Conservation (phyloP, 2,329 filamentous ascomycete genomes). For the Macroventuria anomochaeta region DNA sequence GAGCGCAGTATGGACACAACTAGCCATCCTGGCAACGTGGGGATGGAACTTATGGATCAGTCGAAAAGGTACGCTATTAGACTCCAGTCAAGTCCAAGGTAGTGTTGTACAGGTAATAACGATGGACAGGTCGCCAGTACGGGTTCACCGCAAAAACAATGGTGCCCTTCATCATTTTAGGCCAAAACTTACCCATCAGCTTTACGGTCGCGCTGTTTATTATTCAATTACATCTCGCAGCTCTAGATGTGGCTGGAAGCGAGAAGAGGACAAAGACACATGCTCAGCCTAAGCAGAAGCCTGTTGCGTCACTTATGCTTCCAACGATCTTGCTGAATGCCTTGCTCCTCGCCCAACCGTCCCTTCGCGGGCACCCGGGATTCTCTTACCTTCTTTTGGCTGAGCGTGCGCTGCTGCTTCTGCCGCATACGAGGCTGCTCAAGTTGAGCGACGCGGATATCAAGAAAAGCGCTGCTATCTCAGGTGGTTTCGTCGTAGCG, state of each 20-base stretch:
- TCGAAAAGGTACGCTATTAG: conserved; percentile 28
- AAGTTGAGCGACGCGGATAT: conserved; percentile 25
- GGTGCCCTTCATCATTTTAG: conserved; percentile 35
- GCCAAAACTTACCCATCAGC: conserved; percentile 39
- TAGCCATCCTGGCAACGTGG: conserved; percentile 36
- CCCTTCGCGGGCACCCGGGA: conserved; percentile 19
- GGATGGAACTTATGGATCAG: conserved; percentile 42
- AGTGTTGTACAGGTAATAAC: too few species aligned
- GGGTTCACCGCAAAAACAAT: conserved; percentile 17
- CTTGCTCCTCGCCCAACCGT: conserved; percentile 28
- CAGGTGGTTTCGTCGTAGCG: conserved; percentile 35
- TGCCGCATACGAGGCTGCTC: conserved; percentile 31
- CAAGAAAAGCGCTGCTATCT: conserved; percentile 29
- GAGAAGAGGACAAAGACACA: neutral
- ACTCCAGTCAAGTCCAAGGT: neutral
- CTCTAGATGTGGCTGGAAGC: conserved; percentile 16
- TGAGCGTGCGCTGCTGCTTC: conserved; percentile 29
- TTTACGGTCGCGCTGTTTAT: conserved; percentile 38
- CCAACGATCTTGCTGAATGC: conserved; percentile 39
- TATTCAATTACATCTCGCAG: conserved; percentile 34
- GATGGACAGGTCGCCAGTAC: conserved; percentile 20
- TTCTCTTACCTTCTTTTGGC: conserved; percentile 31
- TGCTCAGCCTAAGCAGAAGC: conserved; percentile 6
- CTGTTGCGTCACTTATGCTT: conserved; percentile 27
- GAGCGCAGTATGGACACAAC: conserved; percentile 36